Evolutionary conservation across 2,329 filamentous ascomycete species (phyloP).

Genomic region (Cladosporium austrohemisphaericum): DNA sequence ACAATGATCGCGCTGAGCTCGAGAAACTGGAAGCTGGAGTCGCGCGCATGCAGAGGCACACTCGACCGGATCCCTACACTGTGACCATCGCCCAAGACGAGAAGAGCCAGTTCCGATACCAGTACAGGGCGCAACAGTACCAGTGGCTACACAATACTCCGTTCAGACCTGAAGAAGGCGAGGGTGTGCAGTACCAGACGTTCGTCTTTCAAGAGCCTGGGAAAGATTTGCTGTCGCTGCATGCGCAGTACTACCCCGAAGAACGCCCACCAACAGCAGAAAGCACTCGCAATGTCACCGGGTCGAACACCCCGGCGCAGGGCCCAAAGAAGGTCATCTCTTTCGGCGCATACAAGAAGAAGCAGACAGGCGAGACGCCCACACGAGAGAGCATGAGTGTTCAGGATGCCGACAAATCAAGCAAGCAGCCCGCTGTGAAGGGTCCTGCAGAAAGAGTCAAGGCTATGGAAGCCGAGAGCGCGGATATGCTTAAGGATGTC

Average conservation of each 20-base stretch:
- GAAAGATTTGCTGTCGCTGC: constrained; percentile 29
- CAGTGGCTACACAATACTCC: constrained; percentile 47
- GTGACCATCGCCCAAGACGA: constrained; percentile 45
- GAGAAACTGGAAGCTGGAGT: constrained; percentile 39
- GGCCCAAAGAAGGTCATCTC: constrained; percentile 59
- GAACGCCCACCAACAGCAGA: constrained; percentile 32
- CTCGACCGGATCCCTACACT: constrained; percentile 44
- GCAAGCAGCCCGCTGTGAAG: constrained; percentile 30
- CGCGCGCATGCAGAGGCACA: constrained; percentile 41
- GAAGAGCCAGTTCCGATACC: constrained; percentile 38
- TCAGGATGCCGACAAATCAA: constrained; percentile 16
- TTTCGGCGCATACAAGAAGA: constrained; percentile 58
- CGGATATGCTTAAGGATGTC: constrained; percentile 30
- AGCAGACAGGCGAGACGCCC: constrained; percentile 41
- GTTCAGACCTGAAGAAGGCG: constrained; percentile 53
- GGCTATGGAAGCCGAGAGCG: constrained; percentile 24
- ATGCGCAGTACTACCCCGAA: constrained; percentile 25
- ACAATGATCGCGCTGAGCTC: constrained; percentile 33
- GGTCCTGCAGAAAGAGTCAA: constrained; percentile 32
- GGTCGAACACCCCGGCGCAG: constrained; percentile 8
- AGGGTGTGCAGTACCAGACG: constrained; percentile 58
- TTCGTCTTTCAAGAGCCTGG: constrained; percentile 57
- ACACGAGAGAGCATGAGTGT: constrained; percentile 2
- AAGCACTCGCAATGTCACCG: constrained; percentile 12
- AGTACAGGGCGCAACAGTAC: constrained; percentile 37